A percentile compares a stretch with the other conserved stretches of the same genome.
Evolutionary conservation across 140 eudicot species (phyloP).

Genomic region (Anethum foeniculum): DNA sequence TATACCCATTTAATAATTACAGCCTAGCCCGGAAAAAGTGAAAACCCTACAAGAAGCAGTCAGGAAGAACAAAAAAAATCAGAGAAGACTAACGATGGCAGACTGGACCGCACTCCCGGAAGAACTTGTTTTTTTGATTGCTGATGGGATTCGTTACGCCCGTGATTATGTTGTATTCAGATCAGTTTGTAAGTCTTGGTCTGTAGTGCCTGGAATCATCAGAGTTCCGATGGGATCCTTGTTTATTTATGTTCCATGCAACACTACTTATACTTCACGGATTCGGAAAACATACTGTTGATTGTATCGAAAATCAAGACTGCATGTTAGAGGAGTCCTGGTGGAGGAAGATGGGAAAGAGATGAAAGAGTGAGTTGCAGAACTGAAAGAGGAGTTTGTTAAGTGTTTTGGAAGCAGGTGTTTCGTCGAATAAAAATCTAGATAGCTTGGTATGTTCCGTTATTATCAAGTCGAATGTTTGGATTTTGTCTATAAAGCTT

Average conservation of each 20-base stretch:
- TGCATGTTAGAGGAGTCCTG: slow-evolving; percentile 23
- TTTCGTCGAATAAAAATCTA: slow-evolving; percentile 32
- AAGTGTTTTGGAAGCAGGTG: slow-evolving; percentile 24
- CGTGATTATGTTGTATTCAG: not conserved
- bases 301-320: not conserved
- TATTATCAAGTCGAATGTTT: slow-evolving; percentile 18
- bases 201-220: not conserved
- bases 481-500: not conserved
- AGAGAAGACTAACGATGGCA: no score
- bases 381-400: slow-evolving; percentile 28
- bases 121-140: no score
- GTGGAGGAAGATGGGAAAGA: slow-evolving; percentile 38
- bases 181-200: not conserved
- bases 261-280: not conserved
- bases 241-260: not conserved
- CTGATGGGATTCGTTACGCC: not conserved
- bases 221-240: not conserved
- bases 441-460: slow-evolving; percentile 29
- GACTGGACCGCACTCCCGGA: no score
- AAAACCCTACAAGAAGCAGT: no score
- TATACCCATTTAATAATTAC: no score
- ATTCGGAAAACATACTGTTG: not conserved
- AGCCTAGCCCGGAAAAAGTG: no score
- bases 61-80: no score
- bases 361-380: slow-evolving; percentile 30